Evolutionary conservation across 2,329 filamentous ascomycete genomes (phyloP).

Genomic region (Endocalyx cinctus): DNA sequence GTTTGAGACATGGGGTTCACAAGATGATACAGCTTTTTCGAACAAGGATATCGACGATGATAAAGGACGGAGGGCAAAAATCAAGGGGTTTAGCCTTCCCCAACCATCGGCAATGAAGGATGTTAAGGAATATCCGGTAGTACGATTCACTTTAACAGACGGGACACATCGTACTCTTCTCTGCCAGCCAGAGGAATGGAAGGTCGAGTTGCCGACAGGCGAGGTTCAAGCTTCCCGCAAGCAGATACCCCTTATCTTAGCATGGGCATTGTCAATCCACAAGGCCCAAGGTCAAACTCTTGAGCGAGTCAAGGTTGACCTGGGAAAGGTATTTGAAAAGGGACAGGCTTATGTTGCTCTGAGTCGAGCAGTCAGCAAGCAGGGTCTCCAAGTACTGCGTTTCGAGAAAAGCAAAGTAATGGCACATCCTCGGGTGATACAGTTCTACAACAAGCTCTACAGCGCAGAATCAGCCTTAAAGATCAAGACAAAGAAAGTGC

Average conservation of each 20-base stretch:
- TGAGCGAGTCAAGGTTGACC: constrained; percentile 88
- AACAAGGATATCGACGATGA: constrained; percentile 52
- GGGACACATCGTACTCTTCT: constrained; percentile 73
- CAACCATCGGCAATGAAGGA: no score
- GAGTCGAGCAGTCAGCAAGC: constrained; percentile 83
- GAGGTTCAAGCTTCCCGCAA: constrained; percentile 85
- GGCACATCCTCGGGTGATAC: constrained; percentile 81
- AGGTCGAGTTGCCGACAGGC: constrained; percentile 92
- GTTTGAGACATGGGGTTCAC: constrained; percentile 36
- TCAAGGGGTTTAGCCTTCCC: no score
- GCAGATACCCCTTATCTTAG: constrained; percentile 83
- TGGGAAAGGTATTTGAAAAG: constrained; percentile 91
- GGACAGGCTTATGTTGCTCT: constrained; percentile 96
- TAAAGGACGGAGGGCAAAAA: no score
- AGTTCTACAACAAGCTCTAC: constrained; percentile 80
- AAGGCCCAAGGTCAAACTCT: constrained; percentile 96
- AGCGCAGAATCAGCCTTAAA: constrained; percentile 63
- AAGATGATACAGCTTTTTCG: constrained; percentile 34
- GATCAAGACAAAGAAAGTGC: constrained; percentile 23
- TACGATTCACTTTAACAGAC: constrained; percentile 77
- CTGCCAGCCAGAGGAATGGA: constrained; percentile 87
- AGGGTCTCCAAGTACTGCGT: constrained; percentile 78
- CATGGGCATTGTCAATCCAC: constrained; percentile 96
- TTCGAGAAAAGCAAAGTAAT: constrained; percentile 91
- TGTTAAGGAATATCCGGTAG: constrained; percentile 68